Evolutionary conservation across 2,329 filamentous ascomycete species (phyloP).

Genomic region (Colletotrichum sp.): DNA sequence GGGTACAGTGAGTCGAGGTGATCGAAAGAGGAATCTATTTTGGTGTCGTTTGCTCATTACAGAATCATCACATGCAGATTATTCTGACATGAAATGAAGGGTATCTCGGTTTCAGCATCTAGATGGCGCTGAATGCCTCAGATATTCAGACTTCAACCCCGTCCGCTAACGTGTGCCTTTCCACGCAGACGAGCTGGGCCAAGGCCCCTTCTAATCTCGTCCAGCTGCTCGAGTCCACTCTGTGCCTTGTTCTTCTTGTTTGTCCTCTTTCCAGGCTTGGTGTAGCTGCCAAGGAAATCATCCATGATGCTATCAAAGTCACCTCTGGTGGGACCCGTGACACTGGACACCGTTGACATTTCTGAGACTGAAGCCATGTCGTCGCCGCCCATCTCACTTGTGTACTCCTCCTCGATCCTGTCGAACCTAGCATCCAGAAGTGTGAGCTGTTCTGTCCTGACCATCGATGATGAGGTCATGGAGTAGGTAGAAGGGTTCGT

Average conservation of each 20-base stretch:
- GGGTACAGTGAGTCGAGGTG: not conserved
- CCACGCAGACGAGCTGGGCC: conserved; percentile 72
- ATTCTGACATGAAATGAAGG: conserved; percentile 5
- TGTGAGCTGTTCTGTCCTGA: conserved; percentile 85
- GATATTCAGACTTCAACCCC: not conserved
- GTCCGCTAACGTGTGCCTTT: not conserved
- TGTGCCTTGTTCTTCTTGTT: conserved; percentile 83
- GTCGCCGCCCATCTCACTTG: conserved; percentile 50
- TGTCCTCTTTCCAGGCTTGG: conserved; percentile 72
- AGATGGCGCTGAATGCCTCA: not conserved
- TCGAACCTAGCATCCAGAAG: conserved; percentile 92
- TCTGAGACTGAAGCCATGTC: conserved; percentile 63
- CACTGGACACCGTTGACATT: conserved; percentile 68
- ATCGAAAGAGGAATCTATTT: not conserved
- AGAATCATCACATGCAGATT: not conserved
- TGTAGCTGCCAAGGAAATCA: conserved; percentile 82
- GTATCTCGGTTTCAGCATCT: conserved; percentile 6
- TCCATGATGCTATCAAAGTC: conserved; percentile 94
- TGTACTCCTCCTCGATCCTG: conserved; percentile 80
- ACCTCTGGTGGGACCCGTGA: conserved; percentile 69
- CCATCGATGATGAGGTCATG: conserved; percentile 88
- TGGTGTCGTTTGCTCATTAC: conserved; percentile 13
- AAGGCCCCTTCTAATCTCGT: conserved; percentile 82
- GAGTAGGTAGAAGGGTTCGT: conserved; percentile 88
- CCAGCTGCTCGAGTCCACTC: conserved; percentile 85